Conservation (phyloP, 1,284 basidiomycete species). For the Ceratobasidium sp. region DNA sequence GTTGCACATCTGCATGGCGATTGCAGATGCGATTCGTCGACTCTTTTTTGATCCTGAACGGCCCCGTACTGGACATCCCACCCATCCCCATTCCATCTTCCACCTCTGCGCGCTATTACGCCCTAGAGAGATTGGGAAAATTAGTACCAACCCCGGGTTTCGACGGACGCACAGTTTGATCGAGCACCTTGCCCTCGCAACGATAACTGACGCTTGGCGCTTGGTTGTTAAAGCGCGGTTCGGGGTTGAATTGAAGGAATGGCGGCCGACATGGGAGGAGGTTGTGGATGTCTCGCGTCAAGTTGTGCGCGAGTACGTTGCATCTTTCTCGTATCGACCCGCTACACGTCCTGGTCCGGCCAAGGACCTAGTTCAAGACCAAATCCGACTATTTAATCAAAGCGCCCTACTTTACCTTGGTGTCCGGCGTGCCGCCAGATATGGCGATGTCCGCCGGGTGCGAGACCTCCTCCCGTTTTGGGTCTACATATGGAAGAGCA, state of each 20-base stretch:
- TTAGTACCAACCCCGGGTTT: constrained; percentile 56
- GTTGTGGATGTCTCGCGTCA: constrained; percentile 50
- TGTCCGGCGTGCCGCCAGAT: constrained; percentile 55
- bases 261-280: constrained; percentile 51
- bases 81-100: constrained; percentile 48
- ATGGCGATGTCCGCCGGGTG: constrained; percentile 58
- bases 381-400: constrained; percentile 53
- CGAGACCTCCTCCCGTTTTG: constrained; percentile 55
- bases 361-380: constrained; percentile 57
- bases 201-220: constrained; percentile 53
- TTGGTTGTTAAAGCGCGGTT: constrained; percentile 41
- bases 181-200: constrained; percentile 53
- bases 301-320: constrained; percentile 51
- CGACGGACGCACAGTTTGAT: constrained; percentile 59
- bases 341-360: background rate
- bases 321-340: constrained; percentile 34
- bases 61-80: background rate
- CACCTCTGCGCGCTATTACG: constrained; percentile 50
- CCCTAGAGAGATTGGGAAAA: constrained; percentile 55
- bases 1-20: background rate
- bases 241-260: constrained; percentile 52
- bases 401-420: constrained; percentile 59
- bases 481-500: constrained; percentile 55
- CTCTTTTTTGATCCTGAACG: constrained; percentile 47
- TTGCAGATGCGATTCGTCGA: constrained; percentile 56